These are phyloP conservation scores for Diaporthe australafricana DNA, from an alignment of 2,329 filamentous ascomycete species.

Conservation along the genomic window DNA sequence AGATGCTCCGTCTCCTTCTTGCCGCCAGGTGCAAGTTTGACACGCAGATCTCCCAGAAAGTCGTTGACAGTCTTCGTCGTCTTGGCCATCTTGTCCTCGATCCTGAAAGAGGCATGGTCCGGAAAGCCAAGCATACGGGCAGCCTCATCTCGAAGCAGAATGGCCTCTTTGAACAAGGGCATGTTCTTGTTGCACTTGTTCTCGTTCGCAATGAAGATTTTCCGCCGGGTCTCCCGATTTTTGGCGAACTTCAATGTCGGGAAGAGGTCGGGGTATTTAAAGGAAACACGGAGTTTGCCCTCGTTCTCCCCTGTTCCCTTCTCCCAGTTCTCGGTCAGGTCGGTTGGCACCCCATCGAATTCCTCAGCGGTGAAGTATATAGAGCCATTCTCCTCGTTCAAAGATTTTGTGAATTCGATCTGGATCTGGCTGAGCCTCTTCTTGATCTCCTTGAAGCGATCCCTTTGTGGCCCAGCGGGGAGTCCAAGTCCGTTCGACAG, in stretches of 20 bases:
- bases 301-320: conserved; percentile 80
- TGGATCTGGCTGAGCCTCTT: conserved; percentile 79
- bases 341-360: conserved; percentile 79
- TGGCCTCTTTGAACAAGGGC: conserved; percentile 78
- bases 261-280: conserved; percentile 87
- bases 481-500: conserved; percentile 81
- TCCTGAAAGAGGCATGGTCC: conserved; percentile 79
- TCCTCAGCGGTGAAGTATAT: conserved; percentile 82
- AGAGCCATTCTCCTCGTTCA: conserved; percentile 86
- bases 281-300: conserved; percentile 77
- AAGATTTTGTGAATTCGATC: conserved; percentile 82
- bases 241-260: conserved; percentile 82
- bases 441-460: conserved; percentile 89
- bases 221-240: conserved; percentile 75
- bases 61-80: conserved; percentile 76
- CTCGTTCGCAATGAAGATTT: conserved; percentile 79
- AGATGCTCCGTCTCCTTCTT: conserved; percentile 77
- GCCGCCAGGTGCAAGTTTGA: conserved; percentile 75
- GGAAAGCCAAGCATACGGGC: conserved; percentile 82
- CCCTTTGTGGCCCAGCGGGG: conserved; percentile 75
- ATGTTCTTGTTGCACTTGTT: conserved; percentile 85
- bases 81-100: conserved; percentile 91
- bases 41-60: conserved; percentile 78
- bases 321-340: conserved; percentile 74
- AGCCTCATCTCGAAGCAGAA: conserved; percentile 81